Percentiles rank a stretch among this genome's conserved stretches.
phyloP scores from a whole-genome alignment of 2,329 filamentous ascomycete genomes.

The Ascochyta viciae-villosae region DNA sequence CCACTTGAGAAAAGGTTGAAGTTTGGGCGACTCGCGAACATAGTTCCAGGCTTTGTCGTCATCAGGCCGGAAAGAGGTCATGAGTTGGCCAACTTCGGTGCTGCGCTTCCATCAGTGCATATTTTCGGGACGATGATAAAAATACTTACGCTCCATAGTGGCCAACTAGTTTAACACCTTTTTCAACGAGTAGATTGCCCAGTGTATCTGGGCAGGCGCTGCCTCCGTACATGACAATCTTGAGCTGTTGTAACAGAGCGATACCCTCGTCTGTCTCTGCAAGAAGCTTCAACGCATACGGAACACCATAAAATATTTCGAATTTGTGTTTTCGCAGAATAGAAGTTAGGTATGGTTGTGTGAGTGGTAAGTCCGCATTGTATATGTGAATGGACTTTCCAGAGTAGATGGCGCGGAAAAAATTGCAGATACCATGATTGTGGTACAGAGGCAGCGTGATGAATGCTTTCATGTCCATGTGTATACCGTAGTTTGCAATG shows the following conservation, averaged over 20 bases:
- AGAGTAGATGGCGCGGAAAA: constrained; percentile 34
- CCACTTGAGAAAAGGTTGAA: constrained; percentile 53
- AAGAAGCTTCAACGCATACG: constrained; percentile 69
- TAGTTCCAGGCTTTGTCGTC: constrained; percentile 69
- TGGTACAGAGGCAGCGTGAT: constrained; percentile 35
- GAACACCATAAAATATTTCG: constrained; percentile 68
- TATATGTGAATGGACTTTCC: constrained; percentile 35
- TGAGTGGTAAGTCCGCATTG: constrained; percentile 35
- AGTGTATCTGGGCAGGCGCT: constrained; percentile 66
- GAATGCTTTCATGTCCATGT: constrained; percentile 32
- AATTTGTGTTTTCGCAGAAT: constrained; percentile 42
- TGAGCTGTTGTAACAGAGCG: constrained; percentile 55
- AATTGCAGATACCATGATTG: constrained; percentile 38
- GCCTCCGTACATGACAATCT: constrained; percentile 65
- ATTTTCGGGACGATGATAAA: background rate
- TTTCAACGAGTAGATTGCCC: constrained; percentile 60
- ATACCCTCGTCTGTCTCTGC: constrained; percentile 65
- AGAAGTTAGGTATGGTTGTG: constrained; percentile 23
- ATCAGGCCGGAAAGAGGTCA: constrained; percentile 64
- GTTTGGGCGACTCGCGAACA: constrained; percentile 52
- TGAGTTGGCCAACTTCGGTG: constrained; percentile 69
- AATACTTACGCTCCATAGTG: constrained; percentile 63
- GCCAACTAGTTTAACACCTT: constrained; percentile 62
- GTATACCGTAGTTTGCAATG: constrained; percentile 30
- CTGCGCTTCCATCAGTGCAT: constrained; percentile 38